A percentile compares a stretch with the other conserved stretches of the same genome.
These are phyloP conservation scores for Phytophthora brassicae DNA, from an alignment of 352 stramenopile species.

Conservation along the genomic window DNA sequence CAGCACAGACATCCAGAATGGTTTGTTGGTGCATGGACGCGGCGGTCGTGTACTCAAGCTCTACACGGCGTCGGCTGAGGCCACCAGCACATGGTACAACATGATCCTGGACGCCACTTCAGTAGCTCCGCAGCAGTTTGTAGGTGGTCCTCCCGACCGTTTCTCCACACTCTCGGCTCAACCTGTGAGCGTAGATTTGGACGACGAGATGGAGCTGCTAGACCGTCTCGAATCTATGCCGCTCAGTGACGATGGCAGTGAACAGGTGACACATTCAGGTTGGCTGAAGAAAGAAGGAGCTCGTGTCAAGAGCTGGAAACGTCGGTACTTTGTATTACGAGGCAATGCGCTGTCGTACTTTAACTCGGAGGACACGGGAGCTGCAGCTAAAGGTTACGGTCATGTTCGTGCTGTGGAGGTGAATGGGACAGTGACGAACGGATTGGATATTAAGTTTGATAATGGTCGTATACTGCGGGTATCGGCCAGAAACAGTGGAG, in stretches of 20 bases:
- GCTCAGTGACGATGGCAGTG: slow-evolving; percentile 39
- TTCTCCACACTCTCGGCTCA: slow-evolving; percentile 51
- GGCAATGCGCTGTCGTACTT: slow-evolving; percentile 84
- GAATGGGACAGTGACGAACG: slow-evolving; percentile 54
- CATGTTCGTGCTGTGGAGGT: slow-evolving; percentile 78
- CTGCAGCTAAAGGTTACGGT: slow-evolving; percentile 77
- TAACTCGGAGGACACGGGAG: slow-evolving; percentile 73
- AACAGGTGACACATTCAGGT: slow-evolving; percentile 67
- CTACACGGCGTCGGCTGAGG: slow-evolving; percentile 79
- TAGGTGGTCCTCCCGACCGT: slow-evolving; percentile 26
- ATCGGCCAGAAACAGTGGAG: slow-evolving; percentile 50
- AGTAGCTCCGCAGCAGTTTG: slow-evolving; percentile 22
- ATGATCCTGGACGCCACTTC: slow-evolving; percentile 71
- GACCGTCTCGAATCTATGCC: slow-evolving; percentile 58
- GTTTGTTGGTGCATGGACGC: slow-evolving; percentile 74
- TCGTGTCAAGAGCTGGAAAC: slow-evolving; percentile 82
- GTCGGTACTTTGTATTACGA: slow-evolving; percentile 75
- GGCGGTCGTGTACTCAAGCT: slow-evolving; percentile 85
- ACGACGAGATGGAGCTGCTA: slow-evolving; percentile 57
- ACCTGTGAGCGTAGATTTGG: slow-evolving; percentile 31
- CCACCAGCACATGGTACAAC: slow-evolving; percentile 71
- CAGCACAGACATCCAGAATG: slow-evolving; percentile 81
- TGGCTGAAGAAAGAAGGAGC: slow-evolving; percentile 83
- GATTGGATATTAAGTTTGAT: slow-evolving; percentile 79
- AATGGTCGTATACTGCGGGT: slow-evolving; percentile 76